Conservation (phyloP, 306 rosid genomes). For the Hippophae gyantsensis region DNA sequence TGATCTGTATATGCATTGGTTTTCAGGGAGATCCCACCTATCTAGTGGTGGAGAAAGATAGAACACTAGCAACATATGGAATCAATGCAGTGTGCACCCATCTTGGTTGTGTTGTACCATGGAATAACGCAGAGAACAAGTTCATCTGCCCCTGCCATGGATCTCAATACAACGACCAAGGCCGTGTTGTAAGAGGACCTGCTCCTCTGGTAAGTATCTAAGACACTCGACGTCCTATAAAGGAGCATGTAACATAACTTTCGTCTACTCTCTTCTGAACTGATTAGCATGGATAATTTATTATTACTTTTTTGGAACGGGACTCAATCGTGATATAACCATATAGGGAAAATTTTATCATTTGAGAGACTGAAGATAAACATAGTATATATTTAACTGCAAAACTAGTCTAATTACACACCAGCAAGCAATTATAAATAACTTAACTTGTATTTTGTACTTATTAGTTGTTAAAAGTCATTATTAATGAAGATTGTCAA, state of each 20-base stretch:
- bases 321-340: no score
- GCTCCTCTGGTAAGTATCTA: conserved; percentile 74
- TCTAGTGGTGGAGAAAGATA: conserved; percentile 88
- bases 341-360: no score
- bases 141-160: conserved; percentile 99
- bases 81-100: conserved; percentile 96
- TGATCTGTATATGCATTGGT: background rate
- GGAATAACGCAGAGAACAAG: conserved; percentile 71
- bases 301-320: no score
- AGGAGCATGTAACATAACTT: background rate
- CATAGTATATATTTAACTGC: no score
- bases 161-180: conserved; percentile 86
- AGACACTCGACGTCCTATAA: no score
- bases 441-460: no score
- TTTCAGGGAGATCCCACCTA: conserved; percentile 93
- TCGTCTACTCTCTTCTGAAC: background rate
- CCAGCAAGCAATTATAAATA: no score
- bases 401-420: no score
- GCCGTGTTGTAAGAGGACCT: conserved; percentile 94
- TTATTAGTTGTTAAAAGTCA: no score
- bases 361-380: no score
- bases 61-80: conserved; percentile 73
- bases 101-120: conserved; percentile 97
- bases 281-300: no score
- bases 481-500: no score